Evolutionary conservation across 2,329 filamentous ascomycete genomes (phyloP).

Genomic region (Colletotrichum sojae): DNA sequence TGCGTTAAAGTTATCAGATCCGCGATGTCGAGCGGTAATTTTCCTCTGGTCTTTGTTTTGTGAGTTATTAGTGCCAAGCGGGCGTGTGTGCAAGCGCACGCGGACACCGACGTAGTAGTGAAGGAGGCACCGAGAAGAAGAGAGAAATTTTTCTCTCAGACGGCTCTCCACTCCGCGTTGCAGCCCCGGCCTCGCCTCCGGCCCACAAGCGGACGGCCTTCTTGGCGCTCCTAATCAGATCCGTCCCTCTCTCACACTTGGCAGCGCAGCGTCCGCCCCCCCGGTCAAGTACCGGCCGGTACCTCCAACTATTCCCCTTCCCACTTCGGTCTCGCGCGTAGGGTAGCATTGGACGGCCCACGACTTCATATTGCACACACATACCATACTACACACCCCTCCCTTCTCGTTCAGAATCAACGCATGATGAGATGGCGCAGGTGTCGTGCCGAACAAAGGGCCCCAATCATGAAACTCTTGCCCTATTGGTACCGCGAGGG

Average conservation of each 20-base stretch:
- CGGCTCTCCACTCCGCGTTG: background rate
- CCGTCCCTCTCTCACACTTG: slow-evolving; percentile 16
- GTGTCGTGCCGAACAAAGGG: slow-evolving; percentile 15
- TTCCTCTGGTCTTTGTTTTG: background rate
- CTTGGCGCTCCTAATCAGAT: slow-evolving; percentile 38
- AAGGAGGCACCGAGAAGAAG: background rate
- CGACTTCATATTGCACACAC: slow-evolving; percentile 30
- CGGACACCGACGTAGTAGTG: too few relatives aligned
- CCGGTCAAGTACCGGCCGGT: slow-evolving; percentile 30
- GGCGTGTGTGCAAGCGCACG: too few relatives aligned
- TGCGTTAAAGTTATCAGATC: slow-evolving; percentile 39
- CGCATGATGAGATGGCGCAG: slow-evolving; percentile 38
- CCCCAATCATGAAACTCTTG: slow-evolving; percentile 30
- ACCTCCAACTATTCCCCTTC: background rate
- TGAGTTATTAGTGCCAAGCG: background rate
- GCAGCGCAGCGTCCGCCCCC: slow-evolving; percentile 13
- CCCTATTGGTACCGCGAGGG: slow-evolving; percentile 35
- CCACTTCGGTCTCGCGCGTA: slow-evolving; percentile 7
- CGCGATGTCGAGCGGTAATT: slow-evolving; percentile 17
- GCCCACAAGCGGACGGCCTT: slow-evolving; percentile 32
- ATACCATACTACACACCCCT: background rate
- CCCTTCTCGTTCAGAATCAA: background rate
- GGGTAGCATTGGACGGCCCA: slow-evolving; percentile 26
- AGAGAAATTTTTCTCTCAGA: slow-evolving; percentile 19
- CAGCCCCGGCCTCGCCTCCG: slow-evolving; percentile 25